phyloP scores from a whole-genome alignment of 2,329 filamentous ascomycete species.

The Neophaeococcomyces aloes region DNA sequence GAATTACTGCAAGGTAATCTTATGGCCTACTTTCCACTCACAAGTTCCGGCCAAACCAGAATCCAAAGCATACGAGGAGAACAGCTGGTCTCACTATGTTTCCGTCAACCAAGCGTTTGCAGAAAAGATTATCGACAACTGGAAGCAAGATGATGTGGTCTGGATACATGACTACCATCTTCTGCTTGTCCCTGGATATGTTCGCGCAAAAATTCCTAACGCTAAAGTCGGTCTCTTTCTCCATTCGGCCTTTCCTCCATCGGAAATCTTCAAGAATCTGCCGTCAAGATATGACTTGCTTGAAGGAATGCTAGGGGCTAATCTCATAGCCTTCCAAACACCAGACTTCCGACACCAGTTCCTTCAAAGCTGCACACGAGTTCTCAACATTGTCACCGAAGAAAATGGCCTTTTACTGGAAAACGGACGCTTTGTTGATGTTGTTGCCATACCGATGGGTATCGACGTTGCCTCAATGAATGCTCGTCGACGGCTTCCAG shows the following conservation, averaged over 20 bases:
- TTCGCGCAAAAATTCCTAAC: constrained; percentile 74
- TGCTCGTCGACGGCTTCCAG: constrained; percentile 57
- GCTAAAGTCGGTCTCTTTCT: constrained; percentile 95
- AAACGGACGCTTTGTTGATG: constrained; percentile 75
- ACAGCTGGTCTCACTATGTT: constrained; percentile 92
- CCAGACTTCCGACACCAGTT: constrained; percentile 90
- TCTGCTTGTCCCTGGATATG: constrained; percentile 75
- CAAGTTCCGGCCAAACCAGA: constrained; percentile 96
- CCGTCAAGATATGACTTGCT: constrained; percentile 77
- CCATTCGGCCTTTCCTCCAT: constrained; percentile 90
- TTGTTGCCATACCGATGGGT: constrained; percentile 75
- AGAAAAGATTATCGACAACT: constrained; percentile 78
- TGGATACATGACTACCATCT: constrained; percentile 97
- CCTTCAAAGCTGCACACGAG: constrained; percentile 84
- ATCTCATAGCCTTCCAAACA: constrained; percentile 87
- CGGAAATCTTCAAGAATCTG: constrained; percentile 87
- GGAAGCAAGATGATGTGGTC: constrained; percentile 84
- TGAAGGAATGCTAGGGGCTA: constrained; percentile 85
- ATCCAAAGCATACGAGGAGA: constrained; percentile 95
- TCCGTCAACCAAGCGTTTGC: constrained; percentile 89
- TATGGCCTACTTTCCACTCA: constrained; percentile 97
- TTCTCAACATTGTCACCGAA: constrained; percentile 82
- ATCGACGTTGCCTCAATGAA: constrained; percentile 74
- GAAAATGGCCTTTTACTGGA: constrained; percentile 82
- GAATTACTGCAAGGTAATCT: constrained; percentile 93